Conservation (phyloP, 225 moss, liverwort and hornwort genomes). For the Thuidium tamariscinum region DNA sequence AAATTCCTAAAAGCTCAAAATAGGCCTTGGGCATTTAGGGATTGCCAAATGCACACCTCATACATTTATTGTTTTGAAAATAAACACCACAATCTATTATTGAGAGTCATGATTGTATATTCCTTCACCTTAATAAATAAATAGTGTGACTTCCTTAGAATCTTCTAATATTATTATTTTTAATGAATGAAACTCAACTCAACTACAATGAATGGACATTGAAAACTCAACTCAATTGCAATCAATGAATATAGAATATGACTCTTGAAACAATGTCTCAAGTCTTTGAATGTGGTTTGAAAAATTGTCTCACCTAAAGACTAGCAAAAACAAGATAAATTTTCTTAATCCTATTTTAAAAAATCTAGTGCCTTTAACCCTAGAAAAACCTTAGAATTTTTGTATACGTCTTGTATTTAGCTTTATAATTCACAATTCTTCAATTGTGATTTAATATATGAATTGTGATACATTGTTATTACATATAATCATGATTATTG, state of each 20-base stretch:
- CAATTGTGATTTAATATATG: too few relatives aligned
- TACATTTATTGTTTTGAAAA: neutral
- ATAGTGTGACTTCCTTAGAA: rapidly evolving
- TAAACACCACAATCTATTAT: too few relatives aligned
- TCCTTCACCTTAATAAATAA: too few relatives aligned
- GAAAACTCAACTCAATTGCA: neutral
- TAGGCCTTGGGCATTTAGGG: too few relatives aligned
- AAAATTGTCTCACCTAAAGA: neutral
- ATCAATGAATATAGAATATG: neutral
- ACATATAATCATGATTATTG: too few relatives aligned
- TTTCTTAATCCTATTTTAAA: neutral
- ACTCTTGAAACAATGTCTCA: neutral
- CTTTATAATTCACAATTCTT: too few relatives aligned
- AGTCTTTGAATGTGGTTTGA: neutral
- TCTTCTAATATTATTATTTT: neutral
- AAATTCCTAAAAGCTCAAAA: too few relatives aligned
- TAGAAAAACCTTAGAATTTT: too few relatives aligned
- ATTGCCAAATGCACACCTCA: rapidly evolving
- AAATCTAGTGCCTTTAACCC: rapidly evolving
- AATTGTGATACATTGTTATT: too few relatives aligned
- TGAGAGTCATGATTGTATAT: neutral
- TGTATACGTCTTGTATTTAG: too few relatives aligned
- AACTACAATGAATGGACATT: neutral
- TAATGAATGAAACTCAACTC: neutral
- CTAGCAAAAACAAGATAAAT: too few relatives aligned